Conservation (phyloP, 1,284 basidiomycete genomes). For the Ustilago tritici region DNA sequence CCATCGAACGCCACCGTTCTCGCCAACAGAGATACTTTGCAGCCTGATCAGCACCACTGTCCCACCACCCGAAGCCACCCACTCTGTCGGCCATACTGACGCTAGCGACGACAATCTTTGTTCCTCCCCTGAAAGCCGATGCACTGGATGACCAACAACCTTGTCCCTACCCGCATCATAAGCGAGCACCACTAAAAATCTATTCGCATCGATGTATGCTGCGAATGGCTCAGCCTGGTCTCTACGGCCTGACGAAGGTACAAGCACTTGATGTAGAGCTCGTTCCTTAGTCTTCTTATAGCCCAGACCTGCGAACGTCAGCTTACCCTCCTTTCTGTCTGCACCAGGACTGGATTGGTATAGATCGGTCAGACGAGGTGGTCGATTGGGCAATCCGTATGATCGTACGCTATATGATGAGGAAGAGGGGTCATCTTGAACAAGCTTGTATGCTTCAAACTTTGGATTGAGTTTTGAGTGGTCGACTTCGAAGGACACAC, state of each 20-base stretch:
- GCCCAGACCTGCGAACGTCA: conserved; percentile 27
- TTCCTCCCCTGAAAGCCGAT: conserved; percentile 17
- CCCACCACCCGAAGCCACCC: conserved; percentile 21
- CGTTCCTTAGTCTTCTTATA: conserved; percentile 54
- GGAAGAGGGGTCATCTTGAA: conserved; percentile 24
- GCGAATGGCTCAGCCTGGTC: conserved; percentile 30
- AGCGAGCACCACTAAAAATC: conserved; percentile 36
- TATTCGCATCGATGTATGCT: conserved; percentile 42
- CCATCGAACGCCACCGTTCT: conserved; percentile 14
- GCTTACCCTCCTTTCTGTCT: conserved; percentile 3
- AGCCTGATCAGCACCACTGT: conserved; percentile 11
- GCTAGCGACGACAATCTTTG: conserved; percentile 25
- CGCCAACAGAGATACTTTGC: conserved; percentile 15
- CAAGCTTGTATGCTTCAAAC: conserved; percentile 56
- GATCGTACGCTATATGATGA: conserved; percentile 1
- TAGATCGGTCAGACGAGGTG: conserved; percentile 23
- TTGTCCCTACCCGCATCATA: conserved; percentile 19
- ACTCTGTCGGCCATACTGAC: conserved; percentile 29
- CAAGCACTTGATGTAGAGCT: conserved; percentile 33
- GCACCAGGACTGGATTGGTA: conserved; percentile 14
- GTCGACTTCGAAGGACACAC: conserved; percentile 23
- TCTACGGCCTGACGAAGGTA: conserved; percentile 16
- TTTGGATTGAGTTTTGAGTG: conserved; percentile 25
- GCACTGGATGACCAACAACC: conserved; percentile 30
- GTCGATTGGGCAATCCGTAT: conserved; percentile 28